Evolutionary conservation across 1,139 yeast species (phyloP), one percentile per base, ranked within the genome.

Genomic region (Suhomyces bribrorum): DNA sequence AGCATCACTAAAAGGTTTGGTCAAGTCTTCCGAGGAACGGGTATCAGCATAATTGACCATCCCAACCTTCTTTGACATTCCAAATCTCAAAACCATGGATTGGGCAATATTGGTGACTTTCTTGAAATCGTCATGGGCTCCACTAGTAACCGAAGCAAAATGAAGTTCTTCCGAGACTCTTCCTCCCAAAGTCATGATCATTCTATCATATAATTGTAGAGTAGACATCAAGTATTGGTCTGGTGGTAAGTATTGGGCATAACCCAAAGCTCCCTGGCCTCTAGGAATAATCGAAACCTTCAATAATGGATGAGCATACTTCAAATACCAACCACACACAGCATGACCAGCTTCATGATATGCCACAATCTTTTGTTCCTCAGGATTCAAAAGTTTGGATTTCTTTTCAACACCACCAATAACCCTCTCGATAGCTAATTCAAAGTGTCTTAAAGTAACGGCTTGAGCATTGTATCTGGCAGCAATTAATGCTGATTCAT

Each of bases 271-370:
- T 38, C 95, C 96, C 66, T 84, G 89, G 7, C 97, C 97, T 58
- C 97, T 81, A 37, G 98, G 98, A 47, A 92, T 88, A 54, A 92
- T 92, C 5, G 97, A 87, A 13, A 92, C 98, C 66, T 92, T 92
- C 49, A 92, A 77, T 46, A 92, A 70, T 7, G 98, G 98, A 57
- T 89, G 96, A 2, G 97, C 96, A 63, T 76, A 77, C 64, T 82
- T 79, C 55, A 92, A 74, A 59, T 69, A 89, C 98, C 98, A 92
- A 9, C 98, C 98, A 66, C 97, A 90, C 43, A 92, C 81, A 4
- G 98, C 98, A 63, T 92, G 98, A 0, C 98, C 98, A 2, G 98
- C 98, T 65, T 92, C 98, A 59, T 92, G 98, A 58, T 87, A 94
- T 0, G 98, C 98, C 41, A 92, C 97, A 34, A 88, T 81, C 46